Conservation (phyloP, 139 green algal genomes). For the Coelastrella sp. region DNA sequence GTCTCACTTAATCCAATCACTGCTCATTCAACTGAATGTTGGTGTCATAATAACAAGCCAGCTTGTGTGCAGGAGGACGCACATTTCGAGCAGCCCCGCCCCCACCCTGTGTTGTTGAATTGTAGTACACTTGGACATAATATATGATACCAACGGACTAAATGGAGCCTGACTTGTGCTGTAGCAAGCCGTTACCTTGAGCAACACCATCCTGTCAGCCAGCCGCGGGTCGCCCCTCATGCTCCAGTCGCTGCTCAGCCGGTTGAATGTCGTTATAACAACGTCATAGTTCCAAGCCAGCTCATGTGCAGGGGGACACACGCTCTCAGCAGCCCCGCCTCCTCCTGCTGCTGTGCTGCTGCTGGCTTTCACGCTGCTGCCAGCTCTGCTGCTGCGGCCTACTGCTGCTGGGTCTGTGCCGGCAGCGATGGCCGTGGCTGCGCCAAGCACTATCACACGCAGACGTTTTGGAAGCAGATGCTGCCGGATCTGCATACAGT, state of each 20-base stretch:
- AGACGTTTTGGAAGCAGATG: slow-evolving; percentile 68
- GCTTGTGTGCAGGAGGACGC: too few relatives aligned
- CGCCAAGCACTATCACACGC: slow-evolving; percentile 67
- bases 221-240: slow-evolving; percentile 20
- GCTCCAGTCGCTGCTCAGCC: slow-evolving; percentile 74
- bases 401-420: slow-evolving; percentile 20
- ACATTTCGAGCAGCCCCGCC: too few relatives aligned
- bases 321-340: slow-evolving; percentile 26
- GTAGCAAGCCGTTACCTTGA: slow-evolving; percentile 43
- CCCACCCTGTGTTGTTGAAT: too few relatives aligned
- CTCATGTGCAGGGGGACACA: slow-evolving; percentile 56
- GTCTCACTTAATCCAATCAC: too few relatives aligned
- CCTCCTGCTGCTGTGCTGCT: slow-evolving; percentile 22
- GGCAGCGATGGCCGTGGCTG: background rate
- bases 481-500: slow-evolving; percentile 60
- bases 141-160: too few relatives aligned
- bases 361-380: background rate
- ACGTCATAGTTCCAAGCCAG: slow-evolving; percentile 89
- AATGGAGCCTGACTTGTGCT: too few relatives aligned
- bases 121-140: too few relatives aligned
- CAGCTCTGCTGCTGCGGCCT: slow-evolving; percentile 17
- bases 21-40: too few relatives aligned
- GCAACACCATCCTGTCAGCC: slow-evolving; percentile 35
- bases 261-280: slow-evolving; percentile 77
- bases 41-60: too few relatives aligned